These are phyloP conservation scores for Picea abies DNA, from an alignment of 83 land plant genomes.

Conservation along the genomic window DNA sequence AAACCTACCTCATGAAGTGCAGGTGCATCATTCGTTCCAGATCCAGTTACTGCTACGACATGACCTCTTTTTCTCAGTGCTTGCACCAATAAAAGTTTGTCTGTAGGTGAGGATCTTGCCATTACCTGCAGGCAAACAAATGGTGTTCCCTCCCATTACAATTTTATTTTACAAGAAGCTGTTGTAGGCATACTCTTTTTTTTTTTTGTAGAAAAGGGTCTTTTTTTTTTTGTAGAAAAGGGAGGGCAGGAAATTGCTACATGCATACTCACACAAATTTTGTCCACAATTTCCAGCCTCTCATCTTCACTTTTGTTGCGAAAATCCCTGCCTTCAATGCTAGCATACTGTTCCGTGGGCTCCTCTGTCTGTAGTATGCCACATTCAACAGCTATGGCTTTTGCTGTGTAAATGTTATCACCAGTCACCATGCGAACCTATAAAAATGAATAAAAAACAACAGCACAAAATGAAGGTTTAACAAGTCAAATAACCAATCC, in stretches of 20 bases:
- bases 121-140: slow-evolving; percentile 52
- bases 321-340: slow-evolving; percentile 64
- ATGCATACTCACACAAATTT: slow-evolving; percentile 49
- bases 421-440: slow-evolving; percentile 98
- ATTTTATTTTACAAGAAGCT: slow-evolving; percentile 1
- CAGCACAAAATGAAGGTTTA: neutral
- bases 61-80: slow-evolving; percentile 62
- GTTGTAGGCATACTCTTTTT: slow-evolving; percentile 28
- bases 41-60: slow-evolving; percentile 93
- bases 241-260: slow-evolving; percentile 14
- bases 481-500: neutral
- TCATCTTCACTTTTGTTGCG: slow-evolving; percentile 40
- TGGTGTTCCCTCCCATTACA: slow-evolving; percentile 5
- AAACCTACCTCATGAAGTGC: slow-evolving; percentile 75
- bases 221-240: too few species aligned
- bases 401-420: slow-evolving; percentile 90
- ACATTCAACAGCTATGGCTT: slow-evolving; percentile 92
- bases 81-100: slow-evolving; percentile 84
- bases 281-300: slow-evolving; percentile 40
- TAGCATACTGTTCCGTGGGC: slow-evolving; percentile 16
- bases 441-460: neutral
- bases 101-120: slow-evolving; percentile 89
- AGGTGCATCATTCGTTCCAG: slow-evolving; percentile 96
- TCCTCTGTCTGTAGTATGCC: slow-evolving; percentile 54
- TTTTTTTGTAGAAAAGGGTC: too few species aligned